These are phyloP conservation scores for Tilletia walkeri DNA, from an alignment of 1,284 basidiomycete genomes.

Conservation along the genomic window DNA sequence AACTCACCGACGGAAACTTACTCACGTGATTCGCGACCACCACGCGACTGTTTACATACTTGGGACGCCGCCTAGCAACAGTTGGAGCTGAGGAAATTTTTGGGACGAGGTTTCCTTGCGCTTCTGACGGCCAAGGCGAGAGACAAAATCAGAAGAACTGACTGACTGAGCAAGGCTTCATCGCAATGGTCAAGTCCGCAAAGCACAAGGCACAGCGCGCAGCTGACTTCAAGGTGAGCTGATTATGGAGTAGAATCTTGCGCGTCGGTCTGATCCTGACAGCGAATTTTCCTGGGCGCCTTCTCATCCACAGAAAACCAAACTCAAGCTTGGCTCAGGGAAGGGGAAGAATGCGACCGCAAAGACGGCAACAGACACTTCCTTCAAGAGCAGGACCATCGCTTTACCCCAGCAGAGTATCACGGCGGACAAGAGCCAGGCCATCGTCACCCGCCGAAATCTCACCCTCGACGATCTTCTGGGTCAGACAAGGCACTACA, in stretches of 20 bases:
- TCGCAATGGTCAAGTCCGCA: slow-evolving; percentile 34
- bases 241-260: not conserved
- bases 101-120: too few species aligned
- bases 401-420: slow-evolving; percentile 44
- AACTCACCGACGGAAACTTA: too few species aligned
- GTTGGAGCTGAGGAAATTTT: too few species aligned
- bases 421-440: slow-evolving; percentile 40
- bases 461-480: slow-evolving; percentile 77
- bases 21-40: too few species aligned
- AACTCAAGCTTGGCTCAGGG: slow-evolving; percentile 76
- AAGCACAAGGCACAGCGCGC: slow-evolving; percentile 37
- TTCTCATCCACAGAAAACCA: slow-evolving; percentile 71
- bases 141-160: too few species aligned
- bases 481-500: slow-evolving; percentile 79
- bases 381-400: slow-evolving; percentile 76
- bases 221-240: slow-evolving; percentile 35
- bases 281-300: not conserved
- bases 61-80: too few species aligned
- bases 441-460: slow-evolving; percentile 56
- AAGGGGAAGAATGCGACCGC: slow-evolving; percentile 78
- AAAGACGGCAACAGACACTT: slow-evolving; percentile 86
- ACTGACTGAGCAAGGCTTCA: too few species aligned
- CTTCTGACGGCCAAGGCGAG: too few species aligned
- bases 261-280: not conserved
- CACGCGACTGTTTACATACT: too few species aligned